These are phyloP conservation scores for Alternaria triticimaculans DNA, from an alignment of 2,329 filamentous ascomycete species.

Conservation along the genomic window DNA sequence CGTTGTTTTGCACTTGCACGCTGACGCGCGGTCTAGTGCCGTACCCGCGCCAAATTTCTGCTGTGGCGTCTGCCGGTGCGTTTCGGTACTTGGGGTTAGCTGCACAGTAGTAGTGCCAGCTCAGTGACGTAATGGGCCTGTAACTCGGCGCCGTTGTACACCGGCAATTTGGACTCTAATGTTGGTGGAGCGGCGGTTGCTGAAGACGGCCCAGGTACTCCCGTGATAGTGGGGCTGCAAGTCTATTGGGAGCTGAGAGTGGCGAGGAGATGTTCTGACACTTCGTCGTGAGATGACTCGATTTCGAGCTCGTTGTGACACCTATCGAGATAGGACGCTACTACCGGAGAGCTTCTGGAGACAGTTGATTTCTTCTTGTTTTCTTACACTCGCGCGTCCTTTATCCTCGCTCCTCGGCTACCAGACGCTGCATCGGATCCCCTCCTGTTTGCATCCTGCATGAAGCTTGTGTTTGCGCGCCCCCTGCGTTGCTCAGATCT, in stretches of 20 bases:
- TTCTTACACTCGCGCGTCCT: neutral
- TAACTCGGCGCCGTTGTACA: neutral
- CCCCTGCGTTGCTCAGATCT: neutral
- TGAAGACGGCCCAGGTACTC: neutral
- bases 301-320: neutral
- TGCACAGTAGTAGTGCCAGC: neutral
- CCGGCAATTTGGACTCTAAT: neutral
- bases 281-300: neutral
- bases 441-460: neutral
- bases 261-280: neutral
- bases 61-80: neutral
- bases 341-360: neutral
- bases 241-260: neutral
- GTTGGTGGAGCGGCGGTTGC: neutral
- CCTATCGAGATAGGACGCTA: neutral
- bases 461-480: neutral
- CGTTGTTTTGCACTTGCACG: neutral
- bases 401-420: neutral
- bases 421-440: neutral
- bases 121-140: neutral
- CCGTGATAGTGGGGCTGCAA: neutral
- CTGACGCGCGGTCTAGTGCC: neutral
- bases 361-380: neutral
- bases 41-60: neutral
- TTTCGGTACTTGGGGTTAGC: conserved; percentile 1